These are phyloP conservation scores for Plasmodium gallinaceum DNA, from an alignment of 169 alveolate species.

Conservation along the genomic window DNA sequence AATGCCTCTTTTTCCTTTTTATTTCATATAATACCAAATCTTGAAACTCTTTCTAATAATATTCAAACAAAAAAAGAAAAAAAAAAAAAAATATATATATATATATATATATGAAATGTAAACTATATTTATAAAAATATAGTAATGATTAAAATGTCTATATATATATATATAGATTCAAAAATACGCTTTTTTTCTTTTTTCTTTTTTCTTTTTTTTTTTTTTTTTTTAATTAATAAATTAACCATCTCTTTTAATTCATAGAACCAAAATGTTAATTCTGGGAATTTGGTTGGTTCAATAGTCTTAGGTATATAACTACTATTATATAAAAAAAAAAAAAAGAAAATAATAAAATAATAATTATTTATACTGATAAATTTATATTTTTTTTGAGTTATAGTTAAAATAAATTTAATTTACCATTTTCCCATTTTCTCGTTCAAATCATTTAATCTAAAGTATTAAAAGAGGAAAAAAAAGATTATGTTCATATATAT, in stretches of 20 bases:
- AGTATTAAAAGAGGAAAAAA: background rate
- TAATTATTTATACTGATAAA: background rate
- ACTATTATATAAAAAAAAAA: background rate
- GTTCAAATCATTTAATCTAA: constrained; percentile 37
- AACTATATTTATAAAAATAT: background rate
- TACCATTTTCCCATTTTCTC: constrained; percentile 77
- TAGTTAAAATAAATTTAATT: background rate
- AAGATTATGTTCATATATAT: background rate
- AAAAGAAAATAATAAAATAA: background rate
- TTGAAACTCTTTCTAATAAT: constrained; percentile 83
- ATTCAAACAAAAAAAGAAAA: background rate
- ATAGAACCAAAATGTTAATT: constrained; percentile 48
- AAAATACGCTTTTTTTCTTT: background rate
- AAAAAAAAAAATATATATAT: background rate
- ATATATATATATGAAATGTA: background rate
- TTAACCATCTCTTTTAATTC: constrained; percentile 68
- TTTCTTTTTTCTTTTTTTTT: background rate
- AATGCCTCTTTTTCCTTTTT: constrained; percentile 81
- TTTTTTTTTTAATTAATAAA: background rate
- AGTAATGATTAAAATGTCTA: background rate
- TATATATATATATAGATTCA: background rate
- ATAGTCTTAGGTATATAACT: constrained; percentile 28
- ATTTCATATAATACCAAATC: constrained; percentile 84
- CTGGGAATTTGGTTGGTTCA: constrained; percentile 55
- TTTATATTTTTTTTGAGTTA: background rate